These are phyloP conservation scores for Candida peoriensis DNA, from an alignment of 805 yeast genomes.

Conservation along the genomic window DNA sequence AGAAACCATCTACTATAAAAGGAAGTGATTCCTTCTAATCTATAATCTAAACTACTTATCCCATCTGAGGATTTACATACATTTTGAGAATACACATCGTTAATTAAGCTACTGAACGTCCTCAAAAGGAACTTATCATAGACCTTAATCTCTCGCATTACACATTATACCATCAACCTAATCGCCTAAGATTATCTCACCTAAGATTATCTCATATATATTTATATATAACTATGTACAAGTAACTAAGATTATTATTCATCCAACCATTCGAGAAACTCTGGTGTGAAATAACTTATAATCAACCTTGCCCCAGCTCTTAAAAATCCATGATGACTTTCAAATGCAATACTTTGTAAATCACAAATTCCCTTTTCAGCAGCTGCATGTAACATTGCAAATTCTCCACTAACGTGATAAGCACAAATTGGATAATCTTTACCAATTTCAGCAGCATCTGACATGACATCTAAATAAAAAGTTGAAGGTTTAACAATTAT, in stretches of 20 bases:
- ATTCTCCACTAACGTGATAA: conserved; percentile 96
- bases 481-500: conserved; percentile 95
- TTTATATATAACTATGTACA: neutral
- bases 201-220: too few species aligned
- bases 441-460: conserved; percentile 82
- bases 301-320: conserved; percentile 95
- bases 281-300: conserved; percentile 92
- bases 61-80: too few species aligned
- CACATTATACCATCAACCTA: too few species aligned
- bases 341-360: conserved; percentile 71
- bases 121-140: too few species aligned
- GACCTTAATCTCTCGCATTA: too few species aligned
- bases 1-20: too few species aligned
- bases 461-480: conserved; percentile 85
- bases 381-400: conserved; percentile 97
- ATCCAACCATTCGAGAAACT: conserved; percentile 84
- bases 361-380: conserved; percentile 93
- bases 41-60: too few species aligned
- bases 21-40: too few species aligned
- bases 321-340: conserved; percentile 83
- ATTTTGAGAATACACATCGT: too few species aligned
- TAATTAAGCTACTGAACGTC: too few species aligned
- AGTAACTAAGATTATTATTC: neutral
- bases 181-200: too few species aligned
- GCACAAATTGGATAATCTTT: conserved; percentile 86